Evolutionary conservation across 1,139 yeast genomes (phyloP).

Genomic region (Oligophagozyma castellii): DNA sequence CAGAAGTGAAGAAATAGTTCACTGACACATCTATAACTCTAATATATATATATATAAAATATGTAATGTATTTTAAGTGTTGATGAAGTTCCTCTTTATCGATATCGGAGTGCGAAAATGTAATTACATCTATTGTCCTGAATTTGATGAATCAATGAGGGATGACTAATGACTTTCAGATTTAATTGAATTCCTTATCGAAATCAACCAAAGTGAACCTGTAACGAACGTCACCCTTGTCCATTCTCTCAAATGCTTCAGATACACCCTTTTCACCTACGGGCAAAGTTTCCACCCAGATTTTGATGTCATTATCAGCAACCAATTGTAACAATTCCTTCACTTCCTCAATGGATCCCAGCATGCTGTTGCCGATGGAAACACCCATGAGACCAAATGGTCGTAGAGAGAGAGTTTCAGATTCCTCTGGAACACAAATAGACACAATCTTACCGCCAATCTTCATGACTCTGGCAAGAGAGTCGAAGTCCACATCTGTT

Average conservation of each 20-base stretch:
- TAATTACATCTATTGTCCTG: no score
- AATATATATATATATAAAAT: no score
- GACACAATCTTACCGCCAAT: slow-evolving; percentile 38
- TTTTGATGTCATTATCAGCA: slow-evolving; percentile 35
- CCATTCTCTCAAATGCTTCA: slow-evolving; percentile 37
- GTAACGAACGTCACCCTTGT: slow-evolving; percentile 44
- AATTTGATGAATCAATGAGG: no score
- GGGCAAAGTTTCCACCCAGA: slow-evolving; percentile 49
- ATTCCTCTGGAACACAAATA: slow-evolving; percentile 38
- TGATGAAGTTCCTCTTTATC: no score
- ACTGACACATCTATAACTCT: no score
- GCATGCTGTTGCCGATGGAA: slow-evolving; percentile 29
- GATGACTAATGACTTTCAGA: no score
- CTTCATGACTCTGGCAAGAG: slow-evolving; percentile 27
- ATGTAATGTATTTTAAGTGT: no score
- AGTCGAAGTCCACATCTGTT: slow-evolving; percentile 27
- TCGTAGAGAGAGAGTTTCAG: slow-evolving; percentile 28
- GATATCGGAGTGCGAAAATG: no score
- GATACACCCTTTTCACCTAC: slow-evolving; percentile 38
- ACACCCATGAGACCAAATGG: slow-evolving; percentile 30
- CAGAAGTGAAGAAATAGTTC: no score
- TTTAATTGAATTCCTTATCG: slow-evolving; percentile 23
- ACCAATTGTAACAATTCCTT: slow-evolving; percentile 41
- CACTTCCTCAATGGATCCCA: slow-evolving; percentile 44
- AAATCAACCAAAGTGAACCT: slow-evolving; percentile 45